phyloP scores from a whole-genome alignment of 192 early-diverging fungal genomes.

The Jimgerdemannia lactiflua region DNA sequence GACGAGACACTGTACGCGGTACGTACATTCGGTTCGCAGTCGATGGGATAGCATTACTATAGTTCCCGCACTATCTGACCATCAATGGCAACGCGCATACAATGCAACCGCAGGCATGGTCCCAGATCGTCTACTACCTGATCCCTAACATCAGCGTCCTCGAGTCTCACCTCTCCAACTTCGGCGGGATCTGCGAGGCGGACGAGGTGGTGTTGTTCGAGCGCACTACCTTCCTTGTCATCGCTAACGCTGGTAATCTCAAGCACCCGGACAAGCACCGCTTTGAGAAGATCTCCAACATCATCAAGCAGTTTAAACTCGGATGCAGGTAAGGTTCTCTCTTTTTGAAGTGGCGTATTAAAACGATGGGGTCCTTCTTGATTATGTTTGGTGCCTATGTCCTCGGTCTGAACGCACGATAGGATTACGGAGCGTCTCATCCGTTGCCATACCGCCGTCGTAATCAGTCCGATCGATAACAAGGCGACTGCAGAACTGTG shows the following conservation, averaged over 20 bases:
- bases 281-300: constrained; percentile 89
- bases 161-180: constrained; percentile 75
- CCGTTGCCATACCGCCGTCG: not conserved
- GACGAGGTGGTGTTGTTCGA: constrained; percentile 96
- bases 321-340: constrained; percentile 59
- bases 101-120: constrained; percentile 75
- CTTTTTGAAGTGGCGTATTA: not conserved
- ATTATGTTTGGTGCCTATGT: not conserved
- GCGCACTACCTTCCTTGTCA: constrained; percentile 92
- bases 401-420: too few relatives aligned
- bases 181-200: constrained; percentile 84
- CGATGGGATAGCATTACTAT: not conserved
- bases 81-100: not conserved
- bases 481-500: too few relatives aligned
- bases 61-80: not conserved
- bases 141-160: constrained; percentile 89
- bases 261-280: constrained; percentile 69
- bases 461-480: too few relatives aligned
- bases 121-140: constrained; percentile 91
- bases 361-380: not conserved
- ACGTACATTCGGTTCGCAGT: constrained; percentile 2
- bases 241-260: constrained; percentile 70
- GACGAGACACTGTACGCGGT: constrained; percentile 89
- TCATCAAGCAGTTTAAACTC: constrained; percentile 91
- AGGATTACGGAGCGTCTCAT: not conserved